phyloP scores from a whole-genome alignment of 2,329 filamentous ascomycete genomes.

The Diaporthe sp. region DNA sequence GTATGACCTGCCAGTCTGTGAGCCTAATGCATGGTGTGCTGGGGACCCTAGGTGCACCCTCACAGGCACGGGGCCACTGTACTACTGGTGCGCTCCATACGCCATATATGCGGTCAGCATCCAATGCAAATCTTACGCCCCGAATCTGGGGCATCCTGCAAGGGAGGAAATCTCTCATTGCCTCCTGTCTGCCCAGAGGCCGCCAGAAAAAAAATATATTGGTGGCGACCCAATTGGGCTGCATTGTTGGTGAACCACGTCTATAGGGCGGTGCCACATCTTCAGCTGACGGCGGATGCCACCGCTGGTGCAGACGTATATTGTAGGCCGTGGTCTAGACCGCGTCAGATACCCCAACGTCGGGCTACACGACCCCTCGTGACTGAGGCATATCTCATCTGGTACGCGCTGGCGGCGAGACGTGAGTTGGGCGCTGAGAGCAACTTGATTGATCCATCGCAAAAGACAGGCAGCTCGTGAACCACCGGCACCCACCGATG shows the following conservation, averaged over 20 bases:
- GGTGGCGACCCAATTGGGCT: neutral
- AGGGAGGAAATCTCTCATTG: neutral
- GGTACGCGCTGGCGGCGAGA: neutral
- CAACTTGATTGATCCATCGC: neutral
- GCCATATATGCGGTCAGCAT: constrained; percentile 5
- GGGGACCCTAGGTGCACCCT: neutral
- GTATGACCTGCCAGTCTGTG: neutral
- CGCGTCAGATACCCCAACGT: neutral
- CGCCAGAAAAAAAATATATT: neutral
- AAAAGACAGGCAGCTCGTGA: neutral
- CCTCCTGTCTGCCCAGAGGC: neutral
- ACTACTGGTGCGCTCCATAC: neutral
- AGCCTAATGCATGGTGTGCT: neutral
- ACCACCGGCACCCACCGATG: neutral
- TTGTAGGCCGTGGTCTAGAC: neutral
- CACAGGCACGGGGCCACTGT: neutral
- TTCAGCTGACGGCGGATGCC: constrained; percentile 12
- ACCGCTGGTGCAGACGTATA: neutral
- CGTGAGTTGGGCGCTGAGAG: neutral
- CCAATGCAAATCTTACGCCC: constrained; percentile 5
- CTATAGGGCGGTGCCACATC: neutral
- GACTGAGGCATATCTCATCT: neutral
- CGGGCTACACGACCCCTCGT: neutral
- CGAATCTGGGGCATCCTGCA: constrained; percentile 6
- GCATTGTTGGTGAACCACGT: neutral